Conservation (phyloP, 768 basidiomycete species). For the Tubosaeta sp. region DNA sequence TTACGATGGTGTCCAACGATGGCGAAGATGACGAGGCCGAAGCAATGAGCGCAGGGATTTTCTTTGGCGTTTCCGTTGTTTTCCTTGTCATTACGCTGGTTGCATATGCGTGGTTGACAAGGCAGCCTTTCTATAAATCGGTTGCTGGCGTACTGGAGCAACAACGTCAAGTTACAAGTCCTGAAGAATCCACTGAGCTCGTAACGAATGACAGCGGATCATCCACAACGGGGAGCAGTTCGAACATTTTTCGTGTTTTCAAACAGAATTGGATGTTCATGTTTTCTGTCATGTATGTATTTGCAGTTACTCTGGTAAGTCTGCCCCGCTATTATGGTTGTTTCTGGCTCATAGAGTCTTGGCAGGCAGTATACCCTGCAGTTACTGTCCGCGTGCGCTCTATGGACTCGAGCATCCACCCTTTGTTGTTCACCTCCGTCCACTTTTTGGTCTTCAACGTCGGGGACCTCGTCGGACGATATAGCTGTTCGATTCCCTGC, state of each 20-base stretch:
- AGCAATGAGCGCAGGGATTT: slow-evolving; percentile 65
- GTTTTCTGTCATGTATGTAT: slow-evolving; percentile 70
- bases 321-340: neutral
- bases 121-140: slow-evolving; percentile 54
- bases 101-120: slow-evolving; percentile 55
- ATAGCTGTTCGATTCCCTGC: slow-evolving; percentile 58
- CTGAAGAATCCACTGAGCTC: slow-evolving; percentile 31
- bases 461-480: slow-evolving; percentile 70
- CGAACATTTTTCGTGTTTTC: slow-evolving; percentile 48
- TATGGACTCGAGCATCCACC: slow-evolving; percentile 61
- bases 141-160: slow-evolving; percentile 43
- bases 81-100: slow-evolving; percentile 55
- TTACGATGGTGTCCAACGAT: slow-evolving; percentile 18
- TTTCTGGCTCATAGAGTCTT: slow-evolving; percentile 6
- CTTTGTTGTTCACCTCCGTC: slow-evolving; percentile 74
- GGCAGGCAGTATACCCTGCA: slow-evolving; percentile 80
- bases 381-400: slow-evolving; percentile 76
- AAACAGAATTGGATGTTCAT: slow-evolving; percentile 68
- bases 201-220: slow-evolving; percentile 29
- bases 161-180: slow-evolving; percentile 19
- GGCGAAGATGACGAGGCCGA: slow-evolving; percentile 46
- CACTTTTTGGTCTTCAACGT: slow-evolving; percentile 76
- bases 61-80: slow-evolving; percentile 65
- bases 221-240: slow-evolving; percentile 36
- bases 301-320: slow-evolving; percentile 73